A percentile compares a stretch with the other conserved stretches of the same genome.
Conservation (phyloP, 176 grass and related monocot genomes). For the Carex littledalei region DNA sequence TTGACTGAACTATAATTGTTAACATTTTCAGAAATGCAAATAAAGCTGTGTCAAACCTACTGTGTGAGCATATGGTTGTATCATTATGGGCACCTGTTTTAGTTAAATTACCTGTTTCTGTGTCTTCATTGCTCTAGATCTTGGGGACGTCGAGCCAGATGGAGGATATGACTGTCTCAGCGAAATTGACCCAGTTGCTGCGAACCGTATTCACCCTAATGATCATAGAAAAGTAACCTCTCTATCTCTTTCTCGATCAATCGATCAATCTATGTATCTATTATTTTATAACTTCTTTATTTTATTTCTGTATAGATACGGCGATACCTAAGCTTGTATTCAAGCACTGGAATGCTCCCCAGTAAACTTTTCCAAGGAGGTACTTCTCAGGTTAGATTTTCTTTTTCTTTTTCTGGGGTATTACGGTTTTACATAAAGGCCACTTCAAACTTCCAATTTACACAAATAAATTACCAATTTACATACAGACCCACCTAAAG, state of each 20-base stretch:
- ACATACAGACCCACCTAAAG: not conserved
- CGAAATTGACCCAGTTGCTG: conserved; percentile 66
- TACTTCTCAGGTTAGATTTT: conserved; percentile 44
- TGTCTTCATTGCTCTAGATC: not conserved
- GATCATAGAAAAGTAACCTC: conserved; percentile 67
- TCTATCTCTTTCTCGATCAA: not conserved
- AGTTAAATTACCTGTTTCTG: not conserved
- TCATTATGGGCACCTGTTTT: not conserved
- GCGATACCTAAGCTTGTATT: conserved; percentile 68
- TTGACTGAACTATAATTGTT: too few relatives aligned
- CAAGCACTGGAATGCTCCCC: conserved; percentile 53
- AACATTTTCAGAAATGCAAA: not conserved
- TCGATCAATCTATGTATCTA: not conserved
- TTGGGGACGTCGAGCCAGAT: not conserved
- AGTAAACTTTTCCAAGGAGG: conserved; percentile 79
- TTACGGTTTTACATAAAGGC: not conserved
- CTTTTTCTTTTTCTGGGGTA: not conserved
- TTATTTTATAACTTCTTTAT: not conserved
- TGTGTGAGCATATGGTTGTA: not conserved
- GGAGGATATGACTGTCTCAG: conserved; percentile 45
- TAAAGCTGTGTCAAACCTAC: not conserved
- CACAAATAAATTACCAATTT: not conserved
- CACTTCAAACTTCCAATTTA: not conserved
- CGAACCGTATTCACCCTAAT: conserved; percentile 80
- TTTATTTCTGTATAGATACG: conserved; percentile 57